Evolutionary conservation across 83 land plant species (phyloP).

Genomic region (Isoetes engelmannii): DNA sequence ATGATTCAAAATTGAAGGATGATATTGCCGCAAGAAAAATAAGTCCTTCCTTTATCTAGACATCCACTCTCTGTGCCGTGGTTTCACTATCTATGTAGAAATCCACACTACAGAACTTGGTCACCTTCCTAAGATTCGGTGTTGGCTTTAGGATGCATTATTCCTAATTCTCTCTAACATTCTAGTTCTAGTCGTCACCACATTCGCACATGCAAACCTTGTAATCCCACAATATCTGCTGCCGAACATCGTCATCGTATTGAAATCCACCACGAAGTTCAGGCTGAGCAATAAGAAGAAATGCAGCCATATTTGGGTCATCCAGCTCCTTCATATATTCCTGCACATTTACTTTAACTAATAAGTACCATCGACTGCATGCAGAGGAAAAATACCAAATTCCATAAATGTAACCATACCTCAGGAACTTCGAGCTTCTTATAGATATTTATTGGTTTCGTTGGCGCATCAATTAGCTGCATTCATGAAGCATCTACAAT

Average conservation of each 20-base stretch:
- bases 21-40: no score
- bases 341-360: slow-evolving; percentile 27
- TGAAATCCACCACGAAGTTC: slow-evolving; percentile 51
- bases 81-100: no score
- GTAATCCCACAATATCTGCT: slow-evolving; percentile 68
- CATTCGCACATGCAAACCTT: slow-evolving; percentile 28
- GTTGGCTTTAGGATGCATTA: no score
- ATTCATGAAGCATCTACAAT: neutral
- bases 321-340: slow-evolving; percentile 48
- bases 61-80: no score
- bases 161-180: no score
- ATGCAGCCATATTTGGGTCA: slow-evolving; percentile 64
- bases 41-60: no score
- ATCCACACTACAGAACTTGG: no score
- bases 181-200: no score
- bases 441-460: slow-evolving; percentile 52
- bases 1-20: no score
- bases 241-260: slow-evolving; percentile 58
- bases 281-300: slow-evolving; percentile 56
- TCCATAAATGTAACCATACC: slow-evolving; percentile 13
- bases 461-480: slow-evolving; percentile 64
- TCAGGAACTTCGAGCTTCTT: slow-evolving; percentile 60
- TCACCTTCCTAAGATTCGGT: no score
- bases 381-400: neutral
- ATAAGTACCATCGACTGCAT: neutral